Conservation (phyloP, 305 asterid genomes). For the Euphrasia arctica region DNA sequence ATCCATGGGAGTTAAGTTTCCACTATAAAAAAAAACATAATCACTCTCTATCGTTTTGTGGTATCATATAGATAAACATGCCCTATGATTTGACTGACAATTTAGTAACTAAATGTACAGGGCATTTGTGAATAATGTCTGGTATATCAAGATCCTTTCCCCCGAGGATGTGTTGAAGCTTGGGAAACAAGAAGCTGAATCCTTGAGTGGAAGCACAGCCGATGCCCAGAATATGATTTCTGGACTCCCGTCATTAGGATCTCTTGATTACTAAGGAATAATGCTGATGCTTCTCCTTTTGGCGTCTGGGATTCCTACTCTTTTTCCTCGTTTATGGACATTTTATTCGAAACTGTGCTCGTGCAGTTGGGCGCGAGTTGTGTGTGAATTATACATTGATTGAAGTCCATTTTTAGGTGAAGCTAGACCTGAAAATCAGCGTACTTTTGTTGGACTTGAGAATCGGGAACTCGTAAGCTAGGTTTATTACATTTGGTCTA, state of each 20-base stretch:
- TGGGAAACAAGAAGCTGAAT: conserved; percentile 65
- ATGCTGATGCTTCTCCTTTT: conserved; percentile 7
- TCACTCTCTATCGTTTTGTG: not conserved
- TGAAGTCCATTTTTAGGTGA: not conserved
- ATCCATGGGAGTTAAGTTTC: conserved; percentile 92
- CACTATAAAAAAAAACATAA: not conserved
- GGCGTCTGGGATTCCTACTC: not conserved
- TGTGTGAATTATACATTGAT: not conserved
- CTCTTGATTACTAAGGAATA: conserved; percentile 43
- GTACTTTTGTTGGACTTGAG: conserved; percentile 2
- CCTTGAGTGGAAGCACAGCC: conserved; percentile 39
- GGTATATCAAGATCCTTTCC: conserved; percentile 96
- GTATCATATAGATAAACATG: not conserved
- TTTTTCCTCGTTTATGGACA: not conserved
- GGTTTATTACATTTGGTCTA: not conserved
- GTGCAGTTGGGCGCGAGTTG: conserved; percentile 5
- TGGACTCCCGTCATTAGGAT: conserved; percentile 54
- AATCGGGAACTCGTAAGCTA: not conserved
- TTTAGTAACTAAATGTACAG: conserved; percentile 33
- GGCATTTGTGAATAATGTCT: conserved; percentile 87
- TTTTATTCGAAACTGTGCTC: not conserved
- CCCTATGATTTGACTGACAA: conserved; percentile 13
- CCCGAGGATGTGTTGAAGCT: conserved; percentile 81
- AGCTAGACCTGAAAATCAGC: not conserved
- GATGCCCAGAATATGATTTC: conserved; percentile 42